Percentiles rank a stretch among this genome's conserved stretches.
These are phyloP conservation scores for Brassica balearica DNA, from an alignment of 441 rosid species.

Conservation along the genomic window DNA sequence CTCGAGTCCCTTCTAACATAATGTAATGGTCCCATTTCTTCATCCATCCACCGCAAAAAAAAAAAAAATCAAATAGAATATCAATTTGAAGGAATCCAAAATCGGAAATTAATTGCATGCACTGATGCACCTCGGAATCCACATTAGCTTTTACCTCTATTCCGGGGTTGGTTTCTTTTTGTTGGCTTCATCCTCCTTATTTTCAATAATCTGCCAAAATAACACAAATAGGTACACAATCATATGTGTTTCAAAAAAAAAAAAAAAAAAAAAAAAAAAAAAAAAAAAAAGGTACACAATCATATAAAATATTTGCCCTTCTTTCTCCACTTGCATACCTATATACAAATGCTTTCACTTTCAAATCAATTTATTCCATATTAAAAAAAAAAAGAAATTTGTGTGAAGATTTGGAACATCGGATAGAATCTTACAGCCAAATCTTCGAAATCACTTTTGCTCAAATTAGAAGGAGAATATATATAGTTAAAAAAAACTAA, in stretches of 20 bases:
- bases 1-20: constrained; percentile 16
- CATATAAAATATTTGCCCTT: constrained; percentile 14
- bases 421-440: constrained; percentile 32
- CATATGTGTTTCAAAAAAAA: too few relatives aligned
- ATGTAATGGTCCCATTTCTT: constrained; percentile 4
- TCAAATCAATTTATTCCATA: neutral
- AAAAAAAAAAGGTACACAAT: neutral
- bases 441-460: constrained; percentile 4
- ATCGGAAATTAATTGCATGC: constrained; percentile 23
- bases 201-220: constrained; percentile 29
- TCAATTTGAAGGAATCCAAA: constrained; percentile 22
- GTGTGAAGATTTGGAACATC: constrained; percentile 23
- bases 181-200: constrained; percentile 13
- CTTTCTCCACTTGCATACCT: constrained; percentile 20
- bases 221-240: neutral
- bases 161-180: constrained; percentile 7
- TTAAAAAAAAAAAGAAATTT: neutral
- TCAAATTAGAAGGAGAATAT: constrained; percentile 22
- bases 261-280: too few relatives aligned
- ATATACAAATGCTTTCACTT: constrained; percentile 25
- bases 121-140: constrained; percentile 24
- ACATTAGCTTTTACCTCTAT: constrained; percentile 22
- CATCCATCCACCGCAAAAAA: constrained; percentile 28
- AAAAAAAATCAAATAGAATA: constrained; percentile 13
- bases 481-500: neutral